Conservation (phyloP, 2,329 filamentous ascomycete species). For the Gremmenia infestans region DNA sequence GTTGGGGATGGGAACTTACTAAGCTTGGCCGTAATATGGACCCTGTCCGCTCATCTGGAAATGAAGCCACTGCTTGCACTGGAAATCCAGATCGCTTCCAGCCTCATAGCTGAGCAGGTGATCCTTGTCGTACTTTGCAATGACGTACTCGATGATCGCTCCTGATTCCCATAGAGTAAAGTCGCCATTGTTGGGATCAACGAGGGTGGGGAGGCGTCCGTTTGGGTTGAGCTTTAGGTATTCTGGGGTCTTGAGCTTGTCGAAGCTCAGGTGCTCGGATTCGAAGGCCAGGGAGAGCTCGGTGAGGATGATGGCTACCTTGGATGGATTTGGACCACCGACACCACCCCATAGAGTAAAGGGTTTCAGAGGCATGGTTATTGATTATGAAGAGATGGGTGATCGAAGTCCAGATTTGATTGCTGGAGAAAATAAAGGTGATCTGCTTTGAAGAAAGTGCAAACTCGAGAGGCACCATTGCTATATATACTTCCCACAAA, state of each 20-base stretch:
- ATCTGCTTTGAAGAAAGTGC: too few relatives aligned
- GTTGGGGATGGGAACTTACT: conserved; percentile 23
- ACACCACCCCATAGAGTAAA: neutral
- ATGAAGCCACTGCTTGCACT: conserved; percentile 34
- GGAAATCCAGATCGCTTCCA: conserved; percentile 30
- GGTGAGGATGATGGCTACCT: neutral
- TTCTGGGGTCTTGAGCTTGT: conserved; percentile 35
- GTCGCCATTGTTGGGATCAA: conserved; percentile 37
- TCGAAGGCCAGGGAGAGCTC: conserved; percentile 39
- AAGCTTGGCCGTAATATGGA: conserved; percentile 35
- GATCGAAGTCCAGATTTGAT: too few relatives aligned
- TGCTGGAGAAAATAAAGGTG: too few relatives aligned
- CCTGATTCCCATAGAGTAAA: conserved; percentile 40
- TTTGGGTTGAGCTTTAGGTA: conserved; percentile 32
- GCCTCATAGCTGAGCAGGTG: conserved; percentile 32
- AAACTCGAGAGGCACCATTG: too few relatives aligned
- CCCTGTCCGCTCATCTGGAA: conserved; percentile 36
- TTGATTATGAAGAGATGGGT: too few relatives aligned
- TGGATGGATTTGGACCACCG: neutral
- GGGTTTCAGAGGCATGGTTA: neutral
- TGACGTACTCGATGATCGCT: conserved; percentile 40
- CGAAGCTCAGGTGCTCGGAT: conserved; percentile 31
- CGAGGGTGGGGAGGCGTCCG: conserved; percentile 23
- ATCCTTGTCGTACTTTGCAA: conserved; percentile 36
- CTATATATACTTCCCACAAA: too few relatives aligned